phyloP scores from a whole-genome alignment of 495 filamentous ascomycete species.

The Aspergillus cavernicola region DNA sequence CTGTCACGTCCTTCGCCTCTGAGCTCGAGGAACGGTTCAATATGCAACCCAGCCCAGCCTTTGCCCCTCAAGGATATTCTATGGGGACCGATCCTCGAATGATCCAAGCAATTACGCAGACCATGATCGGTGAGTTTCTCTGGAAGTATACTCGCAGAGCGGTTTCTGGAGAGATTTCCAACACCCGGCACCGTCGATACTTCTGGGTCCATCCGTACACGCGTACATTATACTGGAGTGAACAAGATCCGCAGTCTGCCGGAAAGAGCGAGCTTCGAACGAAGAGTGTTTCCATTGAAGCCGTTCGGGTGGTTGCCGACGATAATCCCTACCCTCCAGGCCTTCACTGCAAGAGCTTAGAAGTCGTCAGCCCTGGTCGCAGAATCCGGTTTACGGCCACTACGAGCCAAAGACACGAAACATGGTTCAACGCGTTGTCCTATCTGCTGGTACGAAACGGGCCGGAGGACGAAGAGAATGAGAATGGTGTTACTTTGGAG shows the following conservation, averaged over 20 bases:
- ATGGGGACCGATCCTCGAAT: slow-evolving; percentile 85
- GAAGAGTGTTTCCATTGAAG: slow-evolving; percentile 93
- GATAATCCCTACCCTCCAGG: slow-evolving; percentile 95
- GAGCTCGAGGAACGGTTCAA: slow-evolving; percentile 91
- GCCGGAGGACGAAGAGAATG: slow-evolving; percentile 54
- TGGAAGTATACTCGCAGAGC: slow-evolving; percentile 98
- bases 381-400: slow-evolving; percentile 89
- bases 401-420: slow-evolving; percentile 91
- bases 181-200: slow-evolving; percentile 85
- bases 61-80: slow-evolving; percentile 51
- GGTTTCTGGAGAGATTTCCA: slow-evolving; percentile 79
- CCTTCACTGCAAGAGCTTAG: slow-evolving; percentile 85
- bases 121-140: slow-evolving; percentile 97
- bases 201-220: slow-evolving; percentile 99
- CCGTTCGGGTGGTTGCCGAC: slow-evolving; percentile 88
- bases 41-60: slow-evolving; percentile 55
- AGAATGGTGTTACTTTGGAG: slow-evolving; percentile 62
- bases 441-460: slow-evolving; percentile 80
- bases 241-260: slow-evolving; percentile 75
- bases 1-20: slow-evolving; percentile 90
- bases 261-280: slow-evolving; percentile 76
- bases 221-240: slow-evolving; percentile 94
- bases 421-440: slow-evolving; percentile 96
- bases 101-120: slow-evolving; percentile 99
- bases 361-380: slow-evolving; percentile 85